Percentiles rank a stretch among this genome's conserved stretches.
Conservation (phyloP, 345 rosid species). For the Euphorbia peplus region DNA sequence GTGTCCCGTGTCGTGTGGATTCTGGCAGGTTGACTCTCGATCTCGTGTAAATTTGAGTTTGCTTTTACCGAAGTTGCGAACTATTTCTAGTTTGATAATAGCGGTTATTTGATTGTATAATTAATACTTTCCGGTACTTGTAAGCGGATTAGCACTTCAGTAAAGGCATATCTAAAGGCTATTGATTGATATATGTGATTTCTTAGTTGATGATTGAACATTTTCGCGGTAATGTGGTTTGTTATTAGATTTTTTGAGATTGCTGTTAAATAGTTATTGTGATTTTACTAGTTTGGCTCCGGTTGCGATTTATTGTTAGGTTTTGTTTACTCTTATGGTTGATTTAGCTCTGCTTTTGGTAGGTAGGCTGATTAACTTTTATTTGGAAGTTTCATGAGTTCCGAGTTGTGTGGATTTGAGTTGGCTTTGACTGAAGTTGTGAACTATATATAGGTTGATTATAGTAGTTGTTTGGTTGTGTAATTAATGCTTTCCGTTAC, state of each 20-base stretch:
- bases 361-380: neutral
- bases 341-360: neutral
- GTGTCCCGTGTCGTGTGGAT: neutral
- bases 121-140: neutral
- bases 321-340: too few relatives aligned
- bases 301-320: too few relatives aligned
- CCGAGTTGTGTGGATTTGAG: neutral
- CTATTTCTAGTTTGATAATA: neutral
- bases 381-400: neutral
- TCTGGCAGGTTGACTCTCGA: too few relatives aligned
- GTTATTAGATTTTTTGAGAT: neutral
- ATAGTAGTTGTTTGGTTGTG: neutral
- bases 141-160: neutral
- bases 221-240: neutral
- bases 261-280: neutral
- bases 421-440: conserved; percentile 1
- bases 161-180: neutral
- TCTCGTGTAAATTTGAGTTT: neutral
- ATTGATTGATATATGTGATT: neutral
- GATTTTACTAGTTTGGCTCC: too few relatives aligned
- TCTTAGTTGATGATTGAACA: neutral
- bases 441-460: neutral
- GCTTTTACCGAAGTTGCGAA: neutral
- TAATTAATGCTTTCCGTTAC: neutral
- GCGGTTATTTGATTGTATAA: neutral